Evolutionary conservation across 192 early-diverging fungal species (phyloP).

Genomic region (Funneliformis mosseae): DNA sequence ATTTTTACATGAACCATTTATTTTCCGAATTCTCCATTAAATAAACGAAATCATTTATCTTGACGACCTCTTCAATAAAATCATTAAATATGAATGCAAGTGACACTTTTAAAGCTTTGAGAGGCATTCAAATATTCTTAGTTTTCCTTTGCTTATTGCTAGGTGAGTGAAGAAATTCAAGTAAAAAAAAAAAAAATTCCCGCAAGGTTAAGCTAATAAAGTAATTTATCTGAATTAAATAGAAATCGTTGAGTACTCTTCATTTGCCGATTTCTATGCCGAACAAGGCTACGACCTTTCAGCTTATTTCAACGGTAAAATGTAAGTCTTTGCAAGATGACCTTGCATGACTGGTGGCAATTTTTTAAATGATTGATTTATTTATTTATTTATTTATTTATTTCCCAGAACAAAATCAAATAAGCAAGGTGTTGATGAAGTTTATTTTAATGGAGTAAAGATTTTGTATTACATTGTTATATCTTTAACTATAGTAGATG

Average conservation of each 20-base stretch:
- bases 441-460: constrained; percentile 11
- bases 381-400: not conserved
- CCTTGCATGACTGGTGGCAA: too few species aligned
- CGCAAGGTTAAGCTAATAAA: not conserved
- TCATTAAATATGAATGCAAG: not conserved
- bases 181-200: not conserved
- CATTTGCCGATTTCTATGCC: not conserved
- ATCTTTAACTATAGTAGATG: not conserved
- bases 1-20: too few species aligned
- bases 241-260: not conserved
- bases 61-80: not conserved
- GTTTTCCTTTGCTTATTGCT: not conserved
- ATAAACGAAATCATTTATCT: not conserved
- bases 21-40: too few species aligned
- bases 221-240: not conserved
- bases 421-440: not conserved
- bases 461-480: not conserved
- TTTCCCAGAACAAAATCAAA: not conserved
- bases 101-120: not conserved
- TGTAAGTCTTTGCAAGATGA: constrained; percentile 10
- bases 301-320: not conserved
- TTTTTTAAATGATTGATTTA: not conserved
- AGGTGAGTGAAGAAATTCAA: not conserved
- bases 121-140: not conserved
- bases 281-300: not conserved